Percentiles rank a stretch among this genome's conserved stretches.
phyloP scores from a whole-genome alignment of 2,329 filamentous ascomycete genomes.

The Scedosporium boydii region DNA sequence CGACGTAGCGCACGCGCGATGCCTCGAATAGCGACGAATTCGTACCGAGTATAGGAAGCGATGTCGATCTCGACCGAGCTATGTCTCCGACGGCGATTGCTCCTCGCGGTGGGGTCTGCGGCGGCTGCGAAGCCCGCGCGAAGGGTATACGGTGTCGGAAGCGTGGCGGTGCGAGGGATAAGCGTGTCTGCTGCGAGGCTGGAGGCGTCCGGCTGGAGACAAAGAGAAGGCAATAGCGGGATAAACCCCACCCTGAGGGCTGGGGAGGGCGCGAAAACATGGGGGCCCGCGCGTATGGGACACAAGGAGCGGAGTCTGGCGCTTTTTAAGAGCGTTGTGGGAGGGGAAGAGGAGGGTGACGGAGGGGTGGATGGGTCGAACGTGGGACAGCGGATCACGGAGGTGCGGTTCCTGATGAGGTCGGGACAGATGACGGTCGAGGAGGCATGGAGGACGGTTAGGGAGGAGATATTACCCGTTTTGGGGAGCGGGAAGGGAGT shows the following conservation, averaged over 20 bases:
- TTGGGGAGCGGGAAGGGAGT: not conserved
- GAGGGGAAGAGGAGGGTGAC: not conserved
- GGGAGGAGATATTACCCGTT: conserved; percentile 2
- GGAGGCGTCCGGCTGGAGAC: not conserved
- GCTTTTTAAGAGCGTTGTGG: conserved; percentile 1
- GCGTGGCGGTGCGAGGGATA: not conserved
- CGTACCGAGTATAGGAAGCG: not conserved
- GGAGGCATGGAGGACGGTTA: not conserved
- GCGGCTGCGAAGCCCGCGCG: not conserved
- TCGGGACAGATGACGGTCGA: not conserved
- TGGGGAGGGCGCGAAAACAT: not conserved
- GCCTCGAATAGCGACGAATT: not conserved
- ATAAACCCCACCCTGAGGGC: not conserved
- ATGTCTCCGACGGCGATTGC: not conserved
- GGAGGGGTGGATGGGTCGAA: not conserved
- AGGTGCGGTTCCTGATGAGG: not conserved
- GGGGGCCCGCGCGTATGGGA: not conserved
- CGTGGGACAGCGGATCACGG: not conserved
- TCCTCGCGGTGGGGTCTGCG: not conserved
- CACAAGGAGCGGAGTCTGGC: not conserved
- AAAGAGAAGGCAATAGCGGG: not conserved
- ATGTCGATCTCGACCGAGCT: not conserved
- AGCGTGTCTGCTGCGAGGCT: not conserved
- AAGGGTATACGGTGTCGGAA: not conserved
- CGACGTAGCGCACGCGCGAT: not conserved